phyloP scores from a whole-genome alignment of 2,329 filamentous ascomycete species.

The Uncinocarpus reesii region DNA sequence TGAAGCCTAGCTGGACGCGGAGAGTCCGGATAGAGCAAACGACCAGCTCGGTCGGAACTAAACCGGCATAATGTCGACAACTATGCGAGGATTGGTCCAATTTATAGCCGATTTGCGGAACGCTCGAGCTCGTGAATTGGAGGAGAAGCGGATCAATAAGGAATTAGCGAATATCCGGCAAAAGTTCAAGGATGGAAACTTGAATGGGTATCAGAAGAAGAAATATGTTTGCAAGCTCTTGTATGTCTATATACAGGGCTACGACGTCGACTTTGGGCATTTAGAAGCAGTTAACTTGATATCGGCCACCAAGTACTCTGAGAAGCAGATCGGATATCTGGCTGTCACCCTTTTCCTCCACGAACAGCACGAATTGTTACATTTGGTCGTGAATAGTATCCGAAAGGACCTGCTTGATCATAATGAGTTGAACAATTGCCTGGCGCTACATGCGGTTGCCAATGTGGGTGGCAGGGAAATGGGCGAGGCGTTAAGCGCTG shows the following conservation, averaged over 20 bases:
- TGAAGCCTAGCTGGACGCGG: slow-evolving; percentile 10
- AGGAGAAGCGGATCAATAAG: slow-evolving; percentile 99
- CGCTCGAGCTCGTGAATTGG: slow-evolving; percentile 83
- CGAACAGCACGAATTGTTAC: slow-evolving; percentile 90
- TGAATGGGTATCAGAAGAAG: slow-evolving; percentile 98
- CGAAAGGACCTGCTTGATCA: slow-evolving; percentile 88
- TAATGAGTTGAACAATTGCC: slow-evolving; percentile 94
- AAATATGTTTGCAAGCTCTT: slow-evolving; percentile 99
- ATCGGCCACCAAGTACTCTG: slow-evolving; percentile 91
- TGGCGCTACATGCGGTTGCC: slow-evolving; percentile 92
- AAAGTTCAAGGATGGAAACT: slow-evolving; percentile 91
- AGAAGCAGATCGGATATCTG: slow-evolving; percentile 98
- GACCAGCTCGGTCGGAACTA: not conserved
- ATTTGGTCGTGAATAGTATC: slow-evolving; percentile 96
- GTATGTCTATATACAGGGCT: slow-evolving; percentile 97
- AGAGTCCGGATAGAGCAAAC: slow-evolving; percentile 6
- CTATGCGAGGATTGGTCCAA: slow-evolving; percentile 69
- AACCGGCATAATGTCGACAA: slow-evolving; percentile 31
- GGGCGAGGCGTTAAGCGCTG: slow-evolving; percentile 82
- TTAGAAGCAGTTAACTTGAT: slow-evolving; percentile 97
- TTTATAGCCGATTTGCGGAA: slow-evolving; percentile 97
- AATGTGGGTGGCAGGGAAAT: slow-evolving; percentile 96
- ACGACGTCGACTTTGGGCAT: slow-evolving; percentile 98
- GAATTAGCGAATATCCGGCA: slow-evolving; percentile 96
- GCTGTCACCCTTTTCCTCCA: slow-evolving; percentile 96